Evolutionary conservation across 345 rosid species (phyloP), one percentile per base, ranked within the genome.

Genomic region (Populus euphratica): DNA sequence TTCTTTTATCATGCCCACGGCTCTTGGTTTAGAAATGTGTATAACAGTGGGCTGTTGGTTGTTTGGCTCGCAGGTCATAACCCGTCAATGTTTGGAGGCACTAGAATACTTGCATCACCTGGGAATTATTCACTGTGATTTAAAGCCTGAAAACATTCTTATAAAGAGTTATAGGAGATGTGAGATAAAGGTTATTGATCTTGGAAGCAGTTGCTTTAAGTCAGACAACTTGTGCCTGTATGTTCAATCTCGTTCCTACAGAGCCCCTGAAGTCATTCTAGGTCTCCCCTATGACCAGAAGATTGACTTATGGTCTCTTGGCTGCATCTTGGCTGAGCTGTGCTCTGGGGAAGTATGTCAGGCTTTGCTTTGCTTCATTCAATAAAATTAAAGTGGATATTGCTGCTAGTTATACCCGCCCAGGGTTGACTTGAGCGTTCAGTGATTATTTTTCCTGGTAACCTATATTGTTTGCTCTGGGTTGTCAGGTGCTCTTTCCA

Each of bases 181-280:
- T 18, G 90, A 89, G 82, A 80, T 93, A 66, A 96, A 96, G 79
- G 86, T 93, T 74, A 96, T 96, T n/a, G 99, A 96, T 85, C 98
- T 96, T 20, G 99, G 99, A 78, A 93, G 98, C 86, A 96, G 99
- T 77, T 93, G 99, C 86, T 96, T 96, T 81, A 87, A 77, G 65
- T 85, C 93, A 0, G 98, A 96, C 86, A 89, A 86, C 84, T 79
- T 96, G 75, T 90, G 97, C 73, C 82, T 90, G 43, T 96, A 96
- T 38, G 97, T 93, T 41, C 99, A 93, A 76, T 92, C 99, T 5
- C 97, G 97, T 66, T 96, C 99, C 68, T 96, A 96, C 69, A 86
- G 98, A 88, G 97, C 99, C 63, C 99, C 99, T 0, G 98, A 96
- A 88, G 99, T 96, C 78, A 96, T 93, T 73, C 86, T 92, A 4